Base-by-base conservation (phyloP, 495 filamentous ascomycete species). In the Rostrohypoxylon terebratum region DNA sequence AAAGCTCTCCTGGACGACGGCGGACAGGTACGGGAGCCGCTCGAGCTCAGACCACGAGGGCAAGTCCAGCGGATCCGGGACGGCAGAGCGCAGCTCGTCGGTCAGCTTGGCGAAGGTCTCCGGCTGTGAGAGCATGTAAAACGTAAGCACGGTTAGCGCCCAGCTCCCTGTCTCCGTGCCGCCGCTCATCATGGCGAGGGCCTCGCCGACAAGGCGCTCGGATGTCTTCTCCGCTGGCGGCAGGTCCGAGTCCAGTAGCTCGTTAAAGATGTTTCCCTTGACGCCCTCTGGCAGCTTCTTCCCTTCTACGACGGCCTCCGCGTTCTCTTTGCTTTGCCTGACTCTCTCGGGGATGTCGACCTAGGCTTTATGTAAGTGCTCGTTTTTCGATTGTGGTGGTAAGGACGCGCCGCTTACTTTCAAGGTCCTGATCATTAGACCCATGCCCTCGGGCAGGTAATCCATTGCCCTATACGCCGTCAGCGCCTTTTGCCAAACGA, bases 101-200 rank as follows among this genome's bases (percentile, higher is more conserved):
- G 78, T 77, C 10, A 84, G 69, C 31, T 64, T 75, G 0, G 33
- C 10, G 4, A 80, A 40, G n/a, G 78, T 71, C 0, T 63, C 6
- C 0, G 78, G 77, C 33, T 81, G 79, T 11, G 72, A 68, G 6
- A 84, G 73, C 20, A 85, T 14, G 68, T 81, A 72, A 59, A 78
- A 84, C 18, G 79, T 80, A 5, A 77, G 66, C 55, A 79, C 74
- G 0, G 74, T 68, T 4, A 83, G 55, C 14, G 83, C 79, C 48
- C 78, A 80, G 7, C 79, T 81, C 0, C 81, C 83, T 3, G 84
- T 87, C 59, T 83, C 82, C 25, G 79, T 81, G n/a, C 87, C 87
- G 6, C 84, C 87, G 5, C 75, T 77, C 11, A 87, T 70, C 1
- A 89, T 58, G 4, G 77, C 71, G 23, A 77, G 70, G 4, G 81